These are phyloP conservation scores for Lichtheimia hyalospora DNA, from an alignment of 371 early-diverging fungal genomes.

Conservation along the genomic window DNA sequence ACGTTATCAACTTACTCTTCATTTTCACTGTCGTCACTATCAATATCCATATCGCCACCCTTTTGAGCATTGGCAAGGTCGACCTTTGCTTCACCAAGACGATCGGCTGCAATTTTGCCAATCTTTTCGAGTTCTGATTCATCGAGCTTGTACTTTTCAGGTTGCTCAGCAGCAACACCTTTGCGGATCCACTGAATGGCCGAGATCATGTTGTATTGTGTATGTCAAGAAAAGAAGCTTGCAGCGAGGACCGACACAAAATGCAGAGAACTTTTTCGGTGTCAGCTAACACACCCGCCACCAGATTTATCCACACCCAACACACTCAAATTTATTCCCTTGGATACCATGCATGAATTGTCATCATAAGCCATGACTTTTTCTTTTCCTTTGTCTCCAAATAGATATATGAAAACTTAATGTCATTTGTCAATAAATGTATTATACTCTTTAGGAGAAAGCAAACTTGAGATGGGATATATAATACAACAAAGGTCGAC, in stretches of 20 bases:
- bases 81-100: conserved; percentile 72
- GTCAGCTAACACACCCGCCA: too few species aligned
- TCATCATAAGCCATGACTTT: too few species aligned
- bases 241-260: background rate
- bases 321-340: too few species aligned
- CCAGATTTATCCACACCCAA: too few species aligned
- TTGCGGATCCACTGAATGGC: conserved; percentile 85
- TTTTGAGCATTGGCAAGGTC: conserved; percentile 61
- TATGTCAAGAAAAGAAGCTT: background rate
- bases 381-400: too few species aligned
- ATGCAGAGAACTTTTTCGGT: too few species aligned
- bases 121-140: conserved; percentile 88
- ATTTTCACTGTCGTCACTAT: conserved; percentile 12
- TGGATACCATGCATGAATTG: too few species aligned
- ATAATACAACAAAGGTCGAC: too few species aligned
- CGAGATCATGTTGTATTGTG: conserved; percentile 63
- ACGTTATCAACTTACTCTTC: conserved; percentile 6
- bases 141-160: conserved; percentile 76
- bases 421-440: too few species aligned
- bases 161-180: conserved; percentile 81
- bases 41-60: conserved; percentile 32
- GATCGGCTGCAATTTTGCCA: conserved; percentile 63
- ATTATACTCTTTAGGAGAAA: too few species aligned
- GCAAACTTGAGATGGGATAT: too few species aligned
- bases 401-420: too few species aligned